These are phyloP conservation scores for Coemansia erecta DNA, from an alignment of 192 early-diverging fungal genomes.

Conservation along the genomic window DNA sequence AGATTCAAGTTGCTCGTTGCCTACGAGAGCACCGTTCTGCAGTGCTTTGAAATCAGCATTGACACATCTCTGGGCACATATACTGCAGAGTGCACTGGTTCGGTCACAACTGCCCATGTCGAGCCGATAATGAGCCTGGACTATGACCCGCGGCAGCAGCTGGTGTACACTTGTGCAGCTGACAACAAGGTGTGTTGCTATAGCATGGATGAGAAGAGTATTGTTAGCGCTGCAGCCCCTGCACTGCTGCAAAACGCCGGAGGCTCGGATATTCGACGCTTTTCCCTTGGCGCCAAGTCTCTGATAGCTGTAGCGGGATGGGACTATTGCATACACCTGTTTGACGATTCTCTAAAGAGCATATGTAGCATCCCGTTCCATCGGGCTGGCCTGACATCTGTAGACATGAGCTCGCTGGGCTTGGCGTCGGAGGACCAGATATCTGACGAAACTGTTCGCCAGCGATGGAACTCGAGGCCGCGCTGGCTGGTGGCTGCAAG, in stretches of 20 bases:
- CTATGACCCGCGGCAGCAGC: slow-evolving; percentile 9
- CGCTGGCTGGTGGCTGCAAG: slow-evolving; percentile 48
- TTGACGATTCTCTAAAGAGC: slow-evolving; percentile 10
- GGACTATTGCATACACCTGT: slow-evolving; percentile 40
- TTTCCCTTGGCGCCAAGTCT: slow-evolving; percentile 1
- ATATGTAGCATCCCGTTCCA: slow-evolving; percentile 20
- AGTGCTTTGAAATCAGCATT: slow-evolving; percentile 15
- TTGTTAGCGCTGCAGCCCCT: neutral
- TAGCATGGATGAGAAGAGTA: neutral
- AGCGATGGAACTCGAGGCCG: slow-evolving; percentile 38
- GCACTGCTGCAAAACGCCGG: slow-evolving; percentile 19
- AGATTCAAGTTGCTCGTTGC: slow-evolving; percentile 24
- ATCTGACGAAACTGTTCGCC: slow-evolving; percentile 20
- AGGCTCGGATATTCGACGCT: slow-evolving; percentile 31
- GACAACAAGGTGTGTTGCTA: slow-evolving; percentile 40
- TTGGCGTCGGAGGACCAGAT: slow-evolving; percentile 8
- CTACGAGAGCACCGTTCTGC: slow-evolving; percentile 42
- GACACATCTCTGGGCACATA: neutral
- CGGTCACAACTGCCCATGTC: slow-evolving; percentile 18
- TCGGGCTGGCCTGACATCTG: slow-evolving; percentile 35
- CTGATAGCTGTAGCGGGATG: slow-evolving; percentile 39
- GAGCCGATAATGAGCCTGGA: slow-evolving; percentile 46
- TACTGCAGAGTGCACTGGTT: neutral
- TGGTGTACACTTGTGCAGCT: slow-evolving; percentile 41
- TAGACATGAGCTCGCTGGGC: slow-evolving; percentile 34